Evolutionary conservation across 75 land plant genomes (phyloP), one percentile per base, ranked within the genome.

Genomic region (Cunninghamia lanceolata): DNA sequence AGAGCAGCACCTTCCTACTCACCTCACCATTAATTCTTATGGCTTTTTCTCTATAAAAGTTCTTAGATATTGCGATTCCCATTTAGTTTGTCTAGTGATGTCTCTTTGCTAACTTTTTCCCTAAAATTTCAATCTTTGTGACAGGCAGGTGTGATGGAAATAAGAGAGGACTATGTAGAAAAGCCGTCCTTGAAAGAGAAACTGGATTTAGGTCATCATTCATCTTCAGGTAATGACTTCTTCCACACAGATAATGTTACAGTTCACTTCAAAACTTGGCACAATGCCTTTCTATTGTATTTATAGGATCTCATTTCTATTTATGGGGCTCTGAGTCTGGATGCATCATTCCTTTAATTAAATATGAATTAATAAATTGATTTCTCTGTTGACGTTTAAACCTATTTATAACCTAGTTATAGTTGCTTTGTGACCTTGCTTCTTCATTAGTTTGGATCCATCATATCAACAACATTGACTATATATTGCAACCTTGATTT

Each of bases 141-240:
- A 40, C 84, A 94, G 95, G 93, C 92, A 83, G 93, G 93, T 63
- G 84, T 94, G 42, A 89, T 94, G 25, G 95, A 94, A 87, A 94
- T 94, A 79, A 90, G 93, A 86, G 95, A 93, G 82, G 93, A 94
- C 1, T 91, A 89, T 87, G 86, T 83, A 50, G 93, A 94, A 88
- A 91, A 91, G 74, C 21, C 59, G 83, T 80, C 76, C 30, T 3
- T 47, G 86, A 82, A 77, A 75, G 35, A 74, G 15, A 25, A 36
- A 25, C 40, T 16, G 39, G 45, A 77, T 34, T 32, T 71, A 71
- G 36, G 14, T 10, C 36, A 32, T 71, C 35, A 32, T 77, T 38
- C 46, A 77, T 77, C 43, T 4, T 77, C 80, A 77, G 80, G 80
- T 77, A 40, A 21, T 77, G 40, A 77, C 45, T 6, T 77, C 9